phyloP scores from a whole-genome alignment of 2,329 filamentous ascomycete species.

The Penicillium sumatraense region DNA sequence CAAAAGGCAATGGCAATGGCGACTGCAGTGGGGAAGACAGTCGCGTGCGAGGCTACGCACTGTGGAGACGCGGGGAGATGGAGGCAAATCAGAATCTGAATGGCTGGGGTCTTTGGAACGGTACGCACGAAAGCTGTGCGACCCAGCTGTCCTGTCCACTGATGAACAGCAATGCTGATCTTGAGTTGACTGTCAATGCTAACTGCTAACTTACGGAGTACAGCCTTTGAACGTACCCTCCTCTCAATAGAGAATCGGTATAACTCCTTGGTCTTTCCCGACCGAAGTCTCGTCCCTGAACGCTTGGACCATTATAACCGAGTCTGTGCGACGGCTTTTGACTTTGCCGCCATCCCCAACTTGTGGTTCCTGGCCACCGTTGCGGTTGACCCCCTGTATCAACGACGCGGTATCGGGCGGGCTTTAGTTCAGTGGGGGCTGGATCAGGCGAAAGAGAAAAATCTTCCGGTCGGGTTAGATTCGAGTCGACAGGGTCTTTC shows the following conservation, averaged over 20 bases:
- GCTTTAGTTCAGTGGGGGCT: constrained; percentile 22
- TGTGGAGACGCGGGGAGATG: constrained; percentile 8
- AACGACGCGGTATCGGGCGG: constrained; percentile 19
- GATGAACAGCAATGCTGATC: neutral
- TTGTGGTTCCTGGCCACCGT: constrained; percentile 19
- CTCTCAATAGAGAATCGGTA: constrained; percentile 1
- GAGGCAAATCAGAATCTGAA: neutral
- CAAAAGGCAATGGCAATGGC: neutral
- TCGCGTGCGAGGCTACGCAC: constrained; percentile 13
- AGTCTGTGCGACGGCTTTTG: constrained; percentile 1
- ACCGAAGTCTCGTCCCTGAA: constrained; percentile 15
- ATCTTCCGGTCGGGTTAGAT: constrained; percentile 16
- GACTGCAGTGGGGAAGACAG: neutral
- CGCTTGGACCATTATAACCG: constrained; percentile 6
- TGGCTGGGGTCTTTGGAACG: neutral
- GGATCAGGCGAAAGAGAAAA: constrained; percentile 20
- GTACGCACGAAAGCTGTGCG: neutral
- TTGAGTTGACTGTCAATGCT: neutral
- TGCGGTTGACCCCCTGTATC: constrained; percentile 18
- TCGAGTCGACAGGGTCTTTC: constrained; percentile 8
- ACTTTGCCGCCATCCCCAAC: constrained; percentile 3
- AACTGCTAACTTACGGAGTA: too few species aligned
- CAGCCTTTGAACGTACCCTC: constrained; percentile 7
- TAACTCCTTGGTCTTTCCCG: constrained; percentile 6
- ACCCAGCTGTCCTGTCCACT: neutral